These are phyloP conservation scores for Jasminum sambac DNA, from an alignment of 257 asterid genomes.

Conservation along the genomic window DNA sequence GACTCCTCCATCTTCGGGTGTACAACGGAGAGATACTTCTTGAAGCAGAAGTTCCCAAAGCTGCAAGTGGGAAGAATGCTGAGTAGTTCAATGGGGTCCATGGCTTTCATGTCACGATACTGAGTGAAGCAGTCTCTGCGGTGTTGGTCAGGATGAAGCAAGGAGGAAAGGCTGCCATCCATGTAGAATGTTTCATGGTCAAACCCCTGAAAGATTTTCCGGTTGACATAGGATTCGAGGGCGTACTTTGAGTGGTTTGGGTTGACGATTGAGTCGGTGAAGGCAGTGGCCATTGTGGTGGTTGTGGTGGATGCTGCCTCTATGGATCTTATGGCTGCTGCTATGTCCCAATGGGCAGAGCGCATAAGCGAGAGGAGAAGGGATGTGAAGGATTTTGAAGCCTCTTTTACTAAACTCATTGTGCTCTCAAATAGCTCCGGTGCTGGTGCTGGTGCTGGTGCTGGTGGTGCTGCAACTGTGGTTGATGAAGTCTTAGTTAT, in stretches of 20 bases:
- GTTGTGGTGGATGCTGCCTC: slow-evolving; percentile 71
- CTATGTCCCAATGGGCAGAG: slow-evolving; percentile 86
- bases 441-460: slow-evolving; percentile 71
- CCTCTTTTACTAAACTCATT: slow-evolving; percentile 65
- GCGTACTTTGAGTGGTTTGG: slow-evolving; percentile 85
- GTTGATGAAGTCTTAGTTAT: neutral
- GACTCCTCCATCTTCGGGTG: slow-evolving; percentile 99
- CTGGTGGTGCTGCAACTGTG: slow-evolving; percentile 60
- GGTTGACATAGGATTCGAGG: slow-evolving; percentile 73
- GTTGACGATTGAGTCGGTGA: slow-evolving; percentile 63
- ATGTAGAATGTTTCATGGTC: slow-evolving; percentile 96
- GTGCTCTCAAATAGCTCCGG: slow-evolving; percentile 71
- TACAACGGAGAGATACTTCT: slow-evolving; percentile 74
- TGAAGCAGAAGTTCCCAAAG: slow-evolving; percentile 91
- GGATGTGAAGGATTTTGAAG: slow-evolving; percentile 75
- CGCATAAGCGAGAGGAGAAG: slow-evolving; percentile 91
- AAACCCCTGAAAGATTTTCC: slow-evolving; percentile 89
- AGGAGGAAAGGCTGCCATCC: slow-evolving; percentile 89
- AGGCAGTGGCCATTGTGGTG: slow-evolving; percentile 27
- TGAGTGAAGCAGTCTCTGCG: slow-evolving; percentile 88
- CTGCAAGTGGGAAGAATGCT: slow-evolving; percentile 86
- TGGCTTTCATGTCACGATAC: slow-evolving; percentile 86
- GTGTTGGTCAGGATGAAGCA: slow-evolving; percentile 85
- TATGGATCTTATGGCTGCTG: slow-evolving; percentile 91
- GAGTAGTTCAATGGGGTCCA: slow-evolving; percentile 87